Evolutionary conservation across 2,329 filamentous ascomycete genomes (phyloP).

Genomic region (Monilinia fructicola): DNA sequence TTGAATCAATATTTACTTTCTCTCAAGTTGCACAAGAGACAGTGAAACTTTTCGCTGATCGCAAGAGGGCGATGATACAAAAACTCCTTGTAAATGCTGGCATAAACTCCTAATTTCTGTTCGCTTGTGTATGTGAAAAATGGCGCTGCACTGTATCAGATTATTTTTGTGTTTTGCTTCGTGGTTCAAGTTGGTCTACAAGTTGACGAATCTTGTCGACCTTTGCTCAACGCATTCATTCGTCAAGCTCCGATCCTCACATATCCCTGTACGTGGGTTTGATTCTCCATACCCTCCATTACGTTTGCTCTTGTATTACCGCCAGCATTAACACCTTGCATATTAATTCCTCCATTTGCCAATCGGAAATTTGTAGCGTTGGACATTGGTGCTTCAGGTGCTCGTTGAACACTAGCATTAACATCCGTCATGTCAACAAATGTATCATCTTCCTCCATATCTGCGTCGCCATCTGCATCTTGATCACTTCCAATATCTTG

Average conservation of each 20-base stretch:
- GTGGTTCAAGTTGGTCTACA: neutral
- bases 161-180: neutral
- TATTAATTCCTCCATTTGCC: slow-evolving; percentile 29
- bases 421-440: slow-evolving; percentile 50
- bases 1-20: neutral
- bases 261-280: slow-evolving; percentile 32
- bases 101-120: neutral
- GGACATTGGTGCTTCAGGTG: slow-evolving; percentile 31
- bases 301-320: slow-evolving; percentile 20
- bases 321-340: slow-evolving; percentile 23
- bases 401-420: slow-evolving; percentile 23
- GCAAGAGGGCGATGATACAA: neutral
- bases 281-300: slow-evolving; percentile 34
- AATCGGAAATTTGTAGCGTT: slow-evolving; percentile 31
- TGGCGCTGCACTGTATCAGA: neutral
- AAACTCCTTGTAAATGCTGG: slow-evolving; percentile 20
- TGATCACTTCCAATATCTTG: slow-evolving; percentile 32
- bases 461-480: slow-evolving; percentile 39
- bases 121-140: slow-evolving; percentile 4
- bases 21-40: neutral
- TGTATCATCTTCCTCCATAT: slow-evolving; percentile 56
- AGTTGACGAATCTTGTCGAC: neutral
- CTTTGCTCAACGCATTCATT: neutral
- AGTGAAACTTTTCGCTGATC: slow-evolving; percentile 3
- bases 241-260: slow-evolving; percentile 36